Base-by-base conservation (phyloP, 192 early-diverging fungal genomes). In the Physocladia obscura region DNA sequence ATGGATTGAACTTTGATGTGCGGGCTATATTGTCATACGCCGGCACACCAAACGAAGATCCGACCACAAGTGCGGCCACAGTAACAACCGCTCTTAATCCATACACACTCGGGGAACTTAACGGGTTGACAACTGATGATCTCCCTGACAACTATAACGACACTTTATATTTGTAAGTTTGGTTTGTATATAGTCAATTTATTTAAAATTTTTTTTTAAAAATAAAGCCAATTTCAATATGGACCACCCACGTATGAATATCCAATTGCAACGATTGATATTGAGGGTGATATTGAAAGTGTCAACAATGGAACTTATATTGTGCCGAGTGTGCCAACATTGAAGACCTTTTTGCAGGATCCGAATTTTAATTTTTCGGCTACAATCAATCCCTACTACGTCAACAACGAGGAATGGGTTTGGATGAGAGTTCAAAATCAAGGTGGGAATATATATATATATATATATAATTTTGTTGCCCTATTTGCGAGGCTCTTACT, bases 361-460 rank as follows among this genome's bases (percentile, higher is more conserved):
- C 21, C 8, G 17, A 30, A 5, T 4, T 27, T 35, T 6, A 19
- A 3, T n/a, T 26, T 61, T 35, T 40, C 59, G 4, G 37, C 32
- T 21, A n/a, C 59, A 13, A 79, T 88, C 11, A 86, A 89, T 44
- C 76, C 89, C 3, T 71, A 78, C 40, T 73, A 88, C n/a, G 50
- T 90, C 30, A 70, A 84, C n/a, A 84, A 92, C 62, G 55, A 64
- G 35, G 50, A 89, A 24, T 83, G 85, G 57, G 70, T 93, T 30
- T 81, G 91, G 73, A 65, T 93, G 30, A 75, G 86, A 19, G 76
- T 93, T 60, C 86, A 82, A 72, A 94, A 94, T 77, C 67, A 74
- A 32, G 91, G n/a, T n/a, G n/a, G n/a, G n/a, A n/a, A n/a, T n/a
- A n/a, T n/a, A n/a, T n/a, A n/a, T n/a, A n/a, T n/a, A n/a, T n/a